These are phyloP conservation scores for Atalantia buxifolia DNA, from an alignment of 345 rosid species.

Conservation along the genomic window DNA sequence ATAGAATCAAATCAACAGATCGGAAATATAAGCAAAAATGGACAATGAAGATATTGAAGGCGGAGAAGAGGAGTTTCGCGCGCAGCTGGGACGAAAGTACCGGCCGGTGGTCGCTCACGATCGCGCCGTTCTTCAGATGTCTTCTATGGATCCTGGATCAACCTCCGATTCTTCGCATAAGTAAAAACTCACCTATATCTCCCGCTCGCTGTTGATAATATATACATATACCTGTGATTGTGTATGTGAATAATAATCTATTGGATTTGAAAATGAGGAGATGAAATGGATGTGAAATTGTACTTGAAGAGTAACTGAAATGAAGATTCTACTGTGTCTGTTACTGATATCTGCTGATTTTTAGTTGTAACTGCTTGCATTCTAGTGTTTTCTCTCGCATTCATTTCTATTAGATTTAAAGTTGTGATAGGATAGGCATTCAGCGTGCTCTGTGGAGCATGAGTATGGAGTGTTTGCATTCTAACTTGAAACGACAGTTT, in stretches of 20 bases:
- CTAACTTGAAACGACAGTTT: no score
- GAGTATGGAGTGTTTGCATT: neutral
- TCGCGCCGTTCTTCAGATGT: slow-evolving; percentile 92
- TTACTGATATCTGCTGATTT: neutral
- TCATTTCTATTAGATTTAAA: neutral
- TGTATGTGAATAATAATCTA: neutral
- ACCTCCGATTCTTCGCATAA: slow-evolving; percentile 30
- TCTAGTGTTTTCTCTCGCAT: neutral
- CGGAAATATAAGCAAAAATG: slow-evolving; percentile 35
- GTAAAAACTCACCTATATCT: slow-evolving; percentile 15
- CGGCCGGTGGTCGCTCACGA: slow-evolving; percentile 81
- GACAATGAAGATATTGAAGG: slow-evolving; percentile 67
- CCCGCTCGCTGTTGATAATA: neutral
- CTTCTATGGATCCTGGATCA: slow-evolving; percentile 80
- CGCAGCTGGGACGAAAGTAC: slow-evolving; percentile 59
- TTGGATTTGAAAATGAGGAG: neutral
- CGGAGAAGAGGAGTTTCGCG: slow-evolving; percentile 55
- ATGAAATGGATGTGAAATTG: neutral
- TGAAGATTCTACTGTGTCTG: neutral
- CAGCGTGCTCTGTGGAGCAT: neutral
- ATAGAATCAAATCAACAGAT: neutral
- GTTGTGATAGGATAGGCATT: no score
- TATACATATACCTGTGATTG: neutral
- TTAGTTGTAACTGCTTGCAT: neutral
- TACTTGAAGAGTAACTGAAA: neutral